Conservation (phyloP, 371 early-diverging fungal genomes). For the Basidiobolus heterosporus region DNA sequence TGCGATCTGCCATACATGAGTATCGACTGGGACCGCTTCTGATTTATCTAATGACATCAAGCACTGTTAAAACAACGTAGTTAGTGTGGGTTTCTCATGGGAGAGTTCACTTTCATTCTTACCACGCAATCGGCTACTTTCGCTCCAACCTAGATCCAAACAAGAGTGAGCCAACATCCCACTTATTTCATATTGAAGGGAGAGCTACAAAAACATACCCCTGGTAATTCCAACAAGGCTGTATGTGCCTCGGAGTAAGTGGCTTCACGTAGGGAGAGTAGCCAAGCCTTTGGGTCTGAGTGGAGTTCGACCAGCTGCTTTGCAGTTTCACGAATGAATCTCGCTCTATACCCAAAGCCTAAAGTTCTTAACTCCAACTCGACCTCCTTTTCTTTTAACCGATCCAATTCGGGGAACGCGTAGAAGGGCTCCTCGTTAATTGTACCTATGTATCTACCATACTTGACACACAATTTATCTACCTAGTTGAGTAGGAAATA, state of each 20-base stretch:
- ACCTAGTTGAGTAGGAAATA: constrained; percentile 19
- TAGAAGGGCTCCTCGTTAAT: constrained; percentile 30
- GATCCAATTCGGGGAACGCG: constrained; percentile 49
- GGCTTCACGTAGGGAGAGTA: constrained; percentile 29
- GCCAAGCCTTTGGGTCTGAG: constrained; percentile 31
- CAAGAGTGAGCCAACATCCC: constrained; percentile 5
- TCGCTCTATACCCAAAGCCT: constrained; percentile 93
- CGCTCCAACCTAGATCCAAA: constrained; percentile 37
- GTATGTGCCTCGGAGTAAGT: constrained; percentile 37
- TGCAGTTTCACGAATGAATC: constrained; percentile 61
- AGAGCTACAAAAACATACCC: too few species aligned
- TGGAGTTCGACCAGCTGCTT: constrained; percentile 23
- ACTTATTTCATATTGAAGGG: too few species aligned
- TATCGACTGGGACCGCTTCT: constrained; percentile 86
- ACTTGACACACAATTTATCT: constrained; percentile 41
- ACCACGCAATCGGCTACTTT: constrained; percentile 97
- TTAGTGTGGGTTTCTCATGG: background rate
- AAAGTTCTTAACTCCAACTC: constrained; percentile 49
- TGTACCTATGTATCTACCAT: constrained; percentile 35
- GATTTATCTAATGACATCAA: constrained; percentile 66
- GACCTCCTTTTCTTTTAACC: constrained; percentile 28
- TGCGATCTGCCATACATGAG: constrained; percentile 85
- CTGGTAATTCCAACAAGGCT: constrained; percentile 45
- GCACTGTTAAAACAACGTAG: constrained; percentile 17
- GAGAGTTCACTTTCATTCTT: constrained; percentile 7